Evolutionary conservation across 2,329 filamentous ascomycete genomes (phyloP).

Genomic region (Trichoderma atrobrunneum): DNA sequence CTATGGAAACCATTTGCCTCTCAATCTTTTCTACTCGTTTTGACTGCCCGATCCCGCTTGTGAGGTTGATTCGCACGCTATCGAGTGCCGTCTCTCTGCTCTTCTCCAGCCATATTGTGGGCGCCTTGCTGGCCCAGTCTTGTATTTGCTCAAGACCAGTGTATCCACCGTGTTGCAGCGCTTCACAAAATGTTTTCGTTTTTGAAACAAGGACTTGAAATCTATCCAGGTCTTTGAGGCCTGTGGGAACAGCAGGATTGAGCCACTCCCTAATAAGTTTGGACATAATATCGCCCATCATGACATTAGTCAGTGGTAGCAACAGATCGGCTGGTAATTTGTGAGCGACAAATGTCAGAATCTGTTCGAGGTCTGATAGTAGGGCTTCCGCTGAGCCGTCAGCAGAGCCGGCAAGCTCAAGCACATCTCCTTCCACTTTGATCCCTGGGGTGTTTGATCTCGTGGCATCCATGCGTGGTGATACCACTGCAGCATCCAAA

Average conservation of each 20-base stretch:
- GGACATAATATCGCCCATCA: slow-evolving; percentile 67
- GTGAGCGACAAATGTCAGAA: slow-evolving; percentile 52
- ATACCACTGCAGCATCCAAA: slow-evolving; percentile 59
- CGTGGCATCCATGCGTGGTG: slow-evolving; percentile 53
- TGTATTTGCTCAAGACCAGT: slow-evolving; percentile 60
- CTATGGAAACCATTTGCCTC: slow-evolving; percentile 70
- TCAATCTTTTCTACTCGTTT: slow-evolving; percentile 80
- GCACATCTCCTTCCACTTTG: slow-evolving; percentile 39
- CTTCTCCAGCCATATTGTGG: slow-evolving; percentile 80
- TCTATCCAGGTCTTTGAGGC: slow-evolving; percentile 64
- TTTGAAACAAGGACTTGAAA: slow-evolving; percentile 71
- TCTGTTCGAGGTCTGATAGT: slow-evolving; percentile 51
- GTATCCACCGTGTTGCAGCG: slow-evolving; percentile 62
- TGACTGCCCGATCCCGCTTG: slow-evolving; percentile 62
- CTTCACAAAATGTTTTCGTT: slow-evolving; percentile 61
- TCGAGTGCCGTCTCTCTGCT: slow-evolving; percentile 78
- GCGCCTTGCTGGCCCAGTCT: slow-evolving; percentile 78
- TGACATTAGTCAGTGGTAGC: slow-evolving; percentile 60
- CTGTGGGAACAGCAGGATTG: slow-evolving; percentile 70
- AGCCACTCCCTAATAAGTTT: slow-evolving; percentile 73
- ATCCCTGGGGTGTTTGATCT: slow-evolving; percentile 39
- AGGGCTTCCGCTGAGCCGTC: slow-evolving; percentile 49
- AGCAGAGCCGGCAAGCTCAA: slow-evolving; percentile 43
- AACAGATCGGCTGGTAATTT: slow-evolving; percentile 55
- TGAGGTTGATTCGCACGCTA: slow-evolving; percentile 66